Evolutionary conservation across 805 yeast genomes (phyloP).

Genomic region (Nakazawaea laoshanensis): DNA sequence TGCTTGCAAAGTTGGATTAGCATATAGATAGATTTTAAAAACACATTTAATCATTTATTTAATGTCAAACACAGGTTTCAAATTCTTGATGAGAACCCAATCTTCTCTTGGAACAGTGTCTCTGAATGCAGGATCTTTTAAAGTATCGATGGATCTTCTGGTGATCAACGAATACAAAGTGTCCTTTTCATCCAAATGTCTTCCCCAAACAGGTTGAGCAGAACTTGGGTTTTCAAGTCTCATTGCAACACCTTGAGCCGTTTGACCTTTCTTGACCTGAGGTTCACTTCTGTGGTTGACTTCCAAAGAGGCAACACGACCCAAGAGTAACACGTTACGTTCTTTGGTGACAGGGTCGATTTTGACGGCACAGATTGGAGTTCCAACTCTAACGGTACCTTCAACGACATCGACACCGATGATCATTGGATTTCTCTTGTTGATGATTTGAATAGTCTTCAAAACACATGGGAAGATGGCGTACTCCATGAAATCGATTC

Average conservation of each 20-base stretch:
- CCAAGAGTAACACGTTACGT: slow-evolving; percentile 62
- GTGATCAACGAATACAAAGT: slow-evolving; percentile 81
- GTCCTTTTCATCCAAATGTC: slow-evolving; percentile 95
- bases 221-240: slow-evolving; percentile 88
- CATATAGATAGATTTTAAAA: background rate
- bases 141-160: slow-evolving; percentile 89
- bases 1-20: slow-evolving; percentile 38
- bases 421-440: slow-evolving; percentile 98
- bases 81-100: slow-evolving; percentile 84
- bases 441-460: slow-evolving; percentile 90
- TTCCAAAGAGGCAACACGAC: slow-evolving; percentile 88
- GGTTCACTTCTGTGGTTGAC: slow-evolving; percentile 85
- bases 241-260: slow-evolving; percentile 98
- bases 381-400: slow-evolving; percentile 83
- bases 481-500: slow-evolving; percentile 77
- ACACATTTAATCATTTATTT: slow-evolving; percentile 26
- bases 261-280: slow-evolving; percentile 85
- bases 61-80: slow-evolving; percentile 85
- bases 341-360: slow-evolving; percentile 78
- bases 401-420: slow-evolving; percentile 97
- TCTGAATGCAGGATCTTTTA: slow-evolving; percentile 97
- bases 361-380: slow-evolving; percentile 93
- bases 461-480: slow-evolving; percentile 95
- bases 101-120: slow-evolving; percentile 90
- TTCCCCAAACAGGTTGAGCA: slow-evolving; percentile 97